These are phyloP conservation scores for Phytophthora europaea DNA, from an alignment of 352 stramenopile species.

Conservation along the genomic window DNA sequence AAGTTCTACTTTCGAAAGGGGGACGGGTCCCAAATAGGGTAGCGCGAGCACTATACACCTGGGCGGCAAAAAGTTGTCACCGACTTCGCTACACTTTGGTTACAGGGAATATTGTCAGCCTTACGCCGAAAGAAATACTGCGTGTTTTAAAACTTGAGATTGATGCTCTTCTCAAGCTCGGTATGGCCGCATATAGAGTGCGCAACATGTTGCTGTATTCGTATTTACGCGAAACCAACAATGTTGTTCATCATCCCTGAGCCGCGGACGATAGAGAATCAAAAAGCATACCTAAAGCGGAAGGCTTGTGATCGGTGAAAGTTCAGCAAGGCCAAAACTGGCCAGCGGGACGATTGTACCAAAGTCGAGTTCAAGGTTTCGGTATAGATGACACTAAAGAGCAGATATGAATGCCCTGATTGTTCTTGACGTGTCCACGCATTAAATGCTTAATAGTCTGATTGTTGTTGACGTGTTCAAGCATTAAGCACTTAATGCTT, in stretches of 20 bases:
- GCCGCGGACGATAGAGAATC: constrained; percentile 13
- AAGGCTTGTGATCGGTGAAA: constrained; percentile 3
- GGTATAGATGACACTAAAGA: not conserved
- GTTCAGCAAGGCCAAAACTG: constrained; percentile 11
- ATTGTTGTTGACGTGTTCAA: no score
- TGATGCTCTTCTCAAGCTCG: constrained; percentile 15
- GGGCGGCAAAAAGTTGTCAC: no score
- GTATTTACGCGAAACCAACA: constrained; percentile 1
- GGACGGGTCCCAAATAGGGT: no score
- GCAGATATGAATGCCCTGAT: constrained; percentile 9
- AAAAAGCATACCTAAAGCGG: constrained; percentile 4
- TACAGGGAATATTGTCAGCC: not conserved
- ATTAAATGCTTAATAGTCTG: no score
- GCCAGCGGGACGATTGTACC: constrained; percentile 1
- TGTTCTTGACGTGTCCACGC: constrained; percentile 11
- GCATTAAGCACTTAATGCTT: no score
- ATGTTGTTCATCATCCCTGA: constrained; percentile 4
- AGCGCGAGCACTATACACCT: no score
- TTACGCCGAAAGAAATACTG: not conserved
- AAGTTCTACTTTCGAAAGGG: no score
- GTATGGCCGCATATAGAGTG: constrained; percentile 3
- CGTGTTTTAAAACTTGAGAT: constrained; percentile 11
- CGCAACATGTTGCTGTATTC: constrained; percentile 14
- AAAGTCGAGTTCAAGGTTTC: not conserved
- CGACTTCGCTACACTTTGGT: no score